A percentile compares a stretch with the other conserved stretches of the same genome.
phyloP scores from a whole-genome alignment of 73 alveolate species.

The Durusdinium trenchii region DNA sequence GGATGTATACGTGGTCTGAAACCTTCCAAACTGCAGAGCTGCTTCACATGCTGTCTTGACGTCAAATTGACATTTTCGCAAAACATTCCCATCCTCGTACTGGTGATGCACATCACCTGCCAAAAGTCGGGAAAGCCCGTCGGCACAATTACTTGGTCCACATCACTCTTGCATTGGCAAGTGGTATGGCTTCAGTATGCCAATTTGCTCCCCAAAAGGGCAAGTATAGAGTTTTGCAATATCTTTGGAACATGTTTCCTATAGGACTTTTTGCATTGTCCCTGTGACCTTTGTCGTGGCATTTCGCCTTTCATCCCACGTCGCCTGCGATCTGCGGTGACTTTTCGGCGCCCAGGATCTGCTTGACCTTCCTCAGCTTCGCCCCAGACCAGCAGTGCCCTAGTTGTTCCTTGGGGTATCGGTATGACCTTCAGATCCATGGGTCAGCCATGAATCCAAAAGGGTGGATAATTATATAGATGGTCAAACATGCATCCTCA shows the following conservation, averaged over 20 bases:
- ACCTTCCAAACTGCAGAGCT: too few species aligned
- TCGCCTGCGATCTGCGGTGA: constrained; percentile 84
- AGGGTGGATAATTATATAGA: too few species aligned
- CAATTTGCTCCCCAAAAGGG: neutral
- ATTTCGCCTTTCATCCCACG: neutral
- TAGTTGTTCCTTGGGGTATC: neutral
- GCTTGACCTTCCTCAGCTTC: constrained; percentile 75
- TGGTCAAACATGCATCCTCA: too few species aligned
- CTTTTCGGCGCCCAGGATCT: constrained; percentile 55
- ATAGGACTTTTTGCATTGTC: neutral
- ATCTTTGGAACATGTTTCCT: neutral
- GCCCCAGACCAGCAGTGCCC: neutral
- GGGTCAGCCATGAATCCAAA: too few species aligned
- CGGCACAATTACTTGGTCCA: neutral
- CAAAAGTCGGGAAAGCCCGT: neutral
- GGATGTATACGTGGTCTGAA: too few species aligned
- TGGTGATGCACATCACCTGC: constrained; percentile 80
- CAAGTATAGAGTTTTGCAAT: neutral
- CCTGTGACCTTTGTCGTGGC: neutral
- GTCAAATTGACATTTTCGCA: too few species aligned
- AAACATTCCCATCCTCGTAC: neutral
- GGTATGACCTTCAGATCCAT: too few species aligned
- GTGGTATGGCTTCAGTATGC: neutral
- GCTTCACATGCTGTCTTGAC: too few species aligned
- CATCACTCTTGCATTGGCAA: neutral